Base-by-base conservation (phyloP, 2,329 filamentous ascomycete species). In the Stagonosporopsis rhizophila region DNA sequence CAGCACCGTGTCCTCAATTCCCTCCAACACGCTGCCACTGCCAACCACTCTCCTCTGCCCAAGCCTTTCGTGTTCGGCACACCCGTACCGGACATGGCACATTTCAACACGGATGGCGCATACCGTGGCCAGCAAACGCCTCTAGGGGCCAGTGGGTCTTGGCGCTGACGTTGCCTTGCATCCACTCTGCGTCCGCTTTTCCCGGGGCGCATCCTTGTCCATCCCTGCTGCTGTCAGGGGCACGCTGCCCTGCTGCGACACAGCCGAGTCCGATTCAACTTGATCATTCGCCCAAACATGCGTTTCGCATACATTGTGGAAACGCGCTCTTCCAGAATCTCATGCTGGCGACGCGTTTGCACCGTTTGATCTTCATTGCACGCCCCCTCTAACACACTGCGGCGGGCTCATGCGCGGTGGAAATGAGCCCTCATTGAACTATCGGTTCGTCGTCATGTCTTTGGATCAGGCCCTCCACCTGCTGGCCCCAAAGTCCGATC, bases 321-420 rank as follows among this genome's bases (percentile, higher is more conserved):
- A 8, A 35, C 42, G 15, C 4, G 9, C 27, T 15, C 38, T 39
- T 20, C 52, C 23, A 44, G 6, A 27, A 47, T 44, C 14, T 27
- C 32, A 19, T 11, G 39, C 38, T 23, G 38, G n/a, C 25, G 47
- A 56, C 53, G 47, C 53, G 47, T 56, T 40, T 47, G 38, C 47
- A 9, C 14, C 34, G 53, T 52, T 47, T 56, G 47, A 52, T 56
- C 37, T 47, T 56, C 53, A 56, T 56, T 56, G 23, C 53, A 42
- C 25, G 14, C 27, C 27, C 23, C 44, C 25, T 20, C 42, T 20
- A 30, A 17, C 17, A 32, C 25, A 32, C 44, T 30, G 42, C 30
- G 19, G 34, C 48, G 42, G 9, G 6, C 53, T 28, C 37, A 8
- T 38, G 51, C 35, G 47, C 42, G 20, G 53, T 42, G 53, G 22